These are phyloP conservation scores for Epichloe scottii DNA, from an alignment of 2,329 filamentous ascomycete genomes.

Conservation along the genomic window DNA sequence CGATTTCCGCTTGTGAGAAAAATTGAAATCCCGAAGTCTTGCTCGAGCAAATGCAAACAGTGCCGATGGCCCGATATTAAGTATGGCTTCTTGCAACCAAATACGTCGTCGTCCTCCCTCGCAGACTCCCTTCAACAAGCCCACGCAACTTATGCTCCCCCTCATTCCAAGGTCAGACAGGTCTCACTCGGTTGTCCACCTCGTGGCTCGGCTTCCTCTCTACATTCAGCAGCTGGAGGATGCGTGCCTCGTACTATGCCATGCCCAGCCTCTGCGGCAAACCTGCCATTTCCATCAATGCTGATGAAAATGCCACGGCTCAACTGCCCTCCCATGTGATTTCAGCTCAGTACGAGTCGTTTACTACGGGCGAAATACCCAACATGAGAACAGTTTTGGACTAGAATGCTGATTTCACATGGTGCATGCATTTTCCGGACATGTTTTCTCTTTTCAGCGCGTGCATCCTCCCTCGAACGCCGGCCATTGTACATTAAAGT, in stretches of 20 bases:
- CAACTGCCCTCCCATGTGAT: too few relatives aligned
- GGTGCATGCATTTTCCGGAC: too few relatives aligned
- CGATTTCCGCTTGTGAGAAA: not conserved
- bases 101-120: not conserved
- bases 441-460: not conserved
- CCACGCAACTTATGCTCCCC: not conserved
- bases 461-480: not conserved
- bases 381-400: too few relatives aligned
- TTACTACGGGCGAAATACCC: not conserved
- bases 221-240: not conserved
- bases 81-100: not conserved
- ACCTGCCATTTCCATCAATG: not conserved
- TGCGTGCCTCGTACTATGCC: not conserved
- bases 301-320: not conserved
- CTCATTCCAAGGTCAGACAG: constrained; percentile 3
- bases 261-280: not conserved
- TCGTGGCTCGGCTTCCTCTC: not conserved
- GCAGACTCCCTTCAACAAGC: not conserved
- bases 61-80: not conserved
- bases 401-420: too few relatives aligned
- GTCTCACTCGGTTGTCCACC: not conserved
- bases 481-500: too few relatives aligned
- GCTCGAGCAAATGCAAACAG: not conserved
- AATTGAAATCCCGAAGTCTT: not conserved
- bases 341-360: not conserved